Evolutionary conservation across 2,329 filamentous ascomycete species (phyloP), one percentile per base, ranked within the genome.

Genomic region (Aspergillus neotritici): DNA sequence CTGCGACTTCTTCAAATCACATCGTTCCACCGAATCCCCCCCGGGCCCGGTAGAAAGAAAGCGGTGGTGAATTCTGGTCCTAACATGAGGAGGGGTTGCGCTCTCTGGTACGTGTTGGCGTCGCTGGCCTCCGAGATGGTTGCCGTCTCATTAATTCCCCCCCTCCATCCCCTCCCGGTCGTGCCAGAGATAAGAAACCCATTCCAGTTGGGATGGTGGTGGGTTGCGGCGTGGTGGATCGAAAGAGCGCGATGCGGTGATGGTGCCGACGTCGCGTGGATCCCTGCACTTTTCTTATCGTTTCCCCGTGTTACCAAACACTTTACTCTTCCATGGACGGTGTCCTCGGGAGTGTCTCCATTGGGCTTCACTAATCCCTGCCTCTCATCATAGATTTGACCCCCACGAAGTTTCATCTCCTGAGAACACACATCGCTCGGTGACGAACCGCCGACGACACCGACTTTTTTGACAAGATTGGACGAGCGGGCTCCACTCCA

Each of bases 401-500:
- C 41, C 31, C 40, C 38, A 42, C 25, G 29, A 49, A 34, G 28
- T 31, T 35, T 39, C 12, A 16, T 34, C 17, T 42, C 36, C 14
- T 31, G 34, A 38, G 37, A 25, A 6, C 7, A 25, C 21, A 25
- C 21, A 25, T 25, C 9, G 21, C 21, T 25, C 2, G 5, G 21
- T 25, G 21, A 25, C 16, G 16, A 31, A 25, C 31, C 13, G 15
- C 31, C 33, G 28, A 29, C 33, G 33, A 39, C 38, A 35, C 37
- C 38, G 29, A 34, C 30, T 39, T 37, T 28, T 29, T 34, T 21
- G 34, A 40, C 39, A 49, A 47, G 42, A 54, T 54, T 55, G 50
- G 49, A 25, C 46, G 48, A 52, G 54, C 54, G 53, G 54, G 54
- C 44, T 49, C 52, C 45, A 34, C 46, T 52, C 47, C 52, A 50